These are phyloP conservation scores for Pichia sp. DNA, from an alignment of 1,139 yeast genomes.

Conservation along the genomic window DNA sequence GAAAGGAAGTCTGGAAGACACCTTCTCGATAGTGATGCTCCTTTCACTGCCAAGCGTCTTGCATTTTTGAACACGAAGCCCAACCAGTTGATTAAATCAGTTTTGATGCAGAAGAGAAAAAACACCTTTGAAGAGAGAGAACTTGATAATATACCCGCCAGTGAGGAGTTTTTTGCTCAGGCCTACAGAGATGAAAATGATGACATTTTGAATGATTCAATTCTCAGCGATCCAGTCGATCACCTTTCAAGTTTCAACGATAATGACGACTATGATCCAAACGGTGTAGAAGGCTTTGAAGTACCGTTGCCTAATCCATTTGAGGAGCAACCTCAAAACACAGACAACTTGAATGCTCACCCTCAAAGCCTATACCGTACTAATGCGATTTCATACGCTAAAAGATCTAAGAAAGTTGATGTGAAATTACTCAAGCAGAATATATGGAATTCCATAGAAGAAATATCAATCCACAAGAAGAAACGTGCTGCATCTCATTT, in stretches of 20 bases:
- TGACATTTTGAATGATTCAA: slow-evolving; percentile 18
- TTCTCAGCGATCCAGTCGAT: slow-evolving; percentile 12
- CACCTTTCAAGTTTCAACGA: slow-evolving; percentile 19
- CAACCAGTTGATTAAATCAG: slow-evolving; percentile 25
- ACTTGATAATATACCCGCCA: slow-evolving; percentile 36
- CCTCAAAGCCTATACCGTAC: slow-evolving; percentile 15
- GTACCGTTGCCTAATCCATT: slow-evolving; percentile 17
- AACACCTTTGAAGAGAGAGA: slow-evolving; percentile 27
- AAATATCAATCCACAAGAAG: slow-evolving; percentile 16
- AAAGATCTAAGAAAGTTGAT: slow-evolving; percentile 54
- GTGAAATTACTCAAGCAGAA: slow-evolving; percentile 50
- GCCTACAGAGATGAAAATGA: slow-evolving; percentile 37
- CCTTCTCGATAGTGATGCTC: slow-evolving; percentile 48
- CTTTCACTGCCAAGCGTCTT: slow-evolving; percentile 45
- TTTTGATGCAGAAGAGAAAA: slow-evolving; percentile 28
- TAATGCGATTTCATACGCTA: slow-evolving; percentile 41
- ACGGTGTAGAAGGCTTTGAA: slow-evolving; percentile 19
- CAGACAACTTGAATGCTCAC: slow-evolving; percentile 10
- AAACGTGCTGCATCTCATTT: slow-evolving; percentile 22
- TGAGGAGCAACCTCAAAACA: slow-evolving; percentile 1
- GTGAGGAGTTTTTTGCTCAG: slow-evolving; percentile 50
- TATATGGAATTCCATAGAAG: slow-evolving; percentile 44
- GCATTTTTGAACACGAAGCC: slow-evolving; percentile 45
- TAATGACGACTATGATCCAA: slow-evolving; percentile 21
- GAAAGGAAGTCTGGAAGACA: slow-evolving; percentile 27